Evolutionary conservation across 257 asterid species (phyloP), one percentile per base, ranked within the genome.

Genomic region (Hygrophila difformis): DNA sequence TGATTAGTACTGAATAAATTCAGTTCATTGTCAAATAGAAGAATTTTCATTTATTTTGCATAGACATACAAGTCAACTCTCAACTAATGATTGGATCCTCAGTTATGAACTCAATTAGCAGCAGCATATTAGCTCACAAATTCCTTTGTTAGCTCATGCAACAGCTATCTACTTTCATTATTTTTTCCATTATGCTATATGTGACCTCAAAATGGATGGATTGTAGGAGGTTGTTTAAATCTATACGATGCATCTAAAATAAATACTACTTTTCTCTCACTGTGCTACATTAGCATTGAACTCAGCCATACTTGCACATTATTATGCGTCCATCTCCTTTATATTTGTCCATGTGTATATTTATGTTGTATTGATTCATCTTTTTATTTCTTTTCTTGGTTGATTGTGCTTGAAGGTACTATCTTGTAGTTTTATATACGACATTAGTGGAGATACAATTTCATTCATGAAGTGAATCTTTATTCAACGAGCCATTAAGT

Each of bases 91-190:
- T 49, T 18, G 42, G 34, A 18, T 11, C 18, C 39, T n/a, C 11
- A 31, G 43, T 33, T 49, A n/a, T 33, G 11, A 49, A 17, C 10
- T 24, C 55, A 31, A 26, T 41, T 17, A 33, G 31, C 23, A 31
- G 2, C 8, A 12, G 8, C 19, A 11, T 9, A 12, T 18, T 33
- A 31, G 4, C 12, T 49, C 18, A 0, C 29, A 43, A 9, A 33
- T n/a, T n/a, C n/a, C n/a, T n/a, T n/a, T n/a, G 34, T 31, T 18
- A 34, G 24, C 38, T 49, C 43, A 33, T 49, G 4, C 11, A 1
- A 9, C 39, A 6, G 11, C 16, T 47, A 26, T 12, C 16, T 24
- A 26, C 24, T 12, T 24, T 24, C 29, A 3, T 7, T 24, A 24
- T 24, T 2, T 19, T 8, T 38, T 5, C 23, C 43, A 34, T 49